A percentile compares a stretch with the other conserved stretches of the same genome.
Evolutionary conservation across 352 stramenopile genomes (phyloP).

Genomic region (Globisporangium ultimum): DNA sequence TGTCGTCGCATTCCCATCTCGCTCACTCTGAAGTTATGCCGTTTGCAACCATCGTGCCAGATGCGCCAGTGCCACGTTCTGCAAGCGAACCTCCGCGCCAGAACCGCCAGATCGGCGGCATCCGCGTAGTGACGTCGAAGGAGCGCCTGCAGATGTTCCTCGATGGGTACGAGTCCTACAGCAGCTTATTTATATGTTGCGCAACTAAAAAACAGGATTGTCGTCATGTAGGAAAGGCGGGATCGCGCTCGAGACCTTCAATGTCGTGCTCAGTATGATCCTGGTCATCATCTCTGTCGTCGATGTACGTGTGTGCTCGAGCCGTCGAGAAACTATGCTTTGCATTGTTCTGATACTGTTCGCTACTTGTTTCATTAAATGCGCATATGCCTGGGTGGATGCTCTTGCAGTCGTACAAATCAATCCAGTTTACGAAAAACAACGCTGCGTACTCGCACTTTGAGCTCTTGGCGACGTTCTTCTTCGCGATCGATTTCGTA

Average conservation of each 20-base stretch:
- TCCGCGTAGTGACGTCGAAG: slow-evolving; percentile 40
- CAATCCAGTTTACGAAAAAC: slow-evolving; percentile 5
- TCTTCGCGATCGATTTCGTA: slow-evolving; percentile 56
- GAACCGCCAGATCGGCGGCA: slow-evolving; percentile 26
- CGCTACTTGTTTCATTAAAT: neutral
- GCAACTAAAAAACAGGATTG: too few species aligned
- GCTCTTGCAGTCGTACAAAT: slow-evolving; percentile 30
- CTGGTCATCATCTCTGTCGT: slow-evolving; percentile 41
- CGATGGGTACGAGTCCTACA: slow-evolving; percentile 22
- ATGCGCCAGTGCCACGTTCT: too few species aligned
- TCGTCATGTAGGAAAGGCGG: slow-evolving; percentile 18
- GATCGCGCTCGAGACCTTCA: slow-evolving; percentile 34
- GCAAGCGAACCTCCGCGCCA: neutral
- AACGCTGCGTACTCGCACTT: slow-evolving; percentile 16
- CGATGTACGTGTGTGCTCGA: slow-evolving; percentile 15
- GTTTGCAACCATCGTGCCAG: neutral
- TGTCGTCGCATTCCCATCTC: neutral
- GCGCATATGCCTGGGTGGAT: too few species aligned
- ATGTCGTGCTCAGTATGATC: slow-evolving; percentile 43
- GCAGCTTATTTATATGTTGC: neutral
- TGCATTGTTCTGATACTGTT: too few species aligned
- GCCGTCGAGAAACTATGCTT: too few species aligned
- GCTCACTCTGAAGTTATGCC: neutral
- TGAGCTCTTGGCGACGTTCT: slow-evolving; percentile 33
- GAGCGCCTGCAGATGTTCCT: slow-evolving; percentile 42